Evolutionary conservation across 768 basidiomycete species (phyloP).

Genomic region (Pluteus cervinus): DNA sequence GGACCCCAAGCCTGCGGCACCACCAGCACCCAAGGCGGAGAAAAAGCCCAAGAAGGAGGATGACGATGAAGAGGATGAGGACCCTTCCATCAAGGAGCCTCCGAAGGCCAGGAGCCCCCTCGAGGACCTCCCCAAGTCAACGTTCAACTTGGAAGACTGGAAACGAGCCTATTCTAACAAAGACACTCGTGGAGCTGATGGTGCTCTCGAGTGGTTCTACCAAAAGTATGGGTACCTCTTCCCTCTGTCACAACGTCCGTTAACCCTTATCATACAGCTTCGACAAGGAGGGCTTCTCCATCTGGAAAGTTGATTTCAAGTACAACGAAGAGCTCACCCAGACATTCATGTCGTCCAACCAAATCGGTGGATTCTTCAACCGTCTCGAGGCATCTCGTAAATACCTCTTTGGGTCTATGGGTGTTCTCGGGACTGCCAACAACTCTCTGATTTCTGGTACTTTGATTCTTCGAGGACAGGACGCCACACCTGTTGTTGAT

Average conservation of each 20-base stretch:
- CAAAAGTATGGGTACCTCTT: constrained; percentile 58
- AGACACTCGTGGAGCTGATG: constrained; percentile 82
- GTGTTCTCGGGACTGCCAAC: constrained; percentile 80
- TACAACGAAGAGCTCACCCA: constrained; percentile 92
- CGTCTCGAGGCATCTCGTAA: constrained; percentile 96
- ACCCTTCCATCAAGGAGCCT: constrained; percentile 64
- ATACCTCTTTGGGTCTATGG: constrained; percentile 90
- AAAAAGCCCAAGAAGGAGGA: constrained; percentile 53
- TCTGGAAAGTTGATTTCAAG: constrained; percentile 94
- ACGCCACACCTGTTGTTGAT: constrained; percentile 61
- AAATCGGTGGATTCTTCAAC: constrained; percentile 94
- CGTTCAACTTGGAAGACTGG: constrained; percentile 92
- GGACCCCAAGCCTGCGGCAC: constrained; percentile 43
- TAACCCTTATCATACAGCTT: constrained; percentile 42
- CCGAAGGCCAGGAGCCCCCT: constrained; percentile 95
- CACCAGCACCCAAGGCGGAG: constrained; percentile 59
- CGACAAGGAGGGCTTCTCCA: constrained; percentile 84
- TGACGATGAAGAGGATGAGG: constrained; percentile 75
- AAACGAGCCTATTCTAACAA: constrained; percentile 97
- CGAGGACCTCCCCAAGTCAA: constrained; percentile 83
- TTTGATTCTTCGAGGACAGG: constrained; percentile 79
- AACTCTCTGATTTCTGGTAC: constrained; percentile 78
- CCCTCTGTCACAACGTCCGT: neutral
- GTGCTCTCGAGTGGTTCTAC: constrained; percentile 95
- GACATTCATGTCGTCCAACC: constrained; percentile 93